phyloP scores from a whole-genome alignment of 495 filamentous ascomycete genomes.

The Tuber indicum region DNA sequence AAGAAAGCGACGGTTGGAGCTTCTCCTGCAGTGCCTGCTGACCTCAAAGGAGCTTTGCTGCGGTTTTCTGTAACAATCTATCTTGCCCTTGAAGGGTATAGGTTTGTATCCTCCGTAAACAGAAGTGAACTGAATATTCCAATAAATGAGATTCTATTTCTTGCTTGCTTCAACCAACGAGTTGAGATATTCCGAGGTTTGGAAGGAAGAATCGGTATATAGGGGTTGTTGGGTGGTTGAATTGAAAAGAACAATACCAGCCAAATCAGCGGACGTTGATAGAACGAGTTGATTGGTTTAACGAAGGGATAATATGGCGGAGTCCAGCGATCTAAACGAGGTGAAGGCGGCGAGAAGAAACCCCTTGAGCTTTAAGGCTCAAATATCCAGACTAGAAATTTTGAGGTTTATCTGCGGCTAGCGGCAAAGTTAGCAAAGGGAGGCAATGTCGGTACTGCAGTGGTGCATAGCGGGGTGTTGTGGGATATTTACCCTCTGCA shows the following conservation, averaged over 20 bases:
- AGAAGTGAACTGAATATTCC: background rate
- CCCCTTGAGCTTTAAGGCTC: background rate
- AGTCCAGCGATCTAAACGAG: background rate
- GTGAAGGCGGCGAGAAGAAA: background rate
- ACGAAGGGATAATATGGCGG: background rate
- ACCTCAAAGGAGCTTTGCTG: slow-evolving; percentile 68
- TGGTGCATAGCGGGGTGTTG: background rate
- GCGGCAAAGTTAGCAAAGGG: background rate
- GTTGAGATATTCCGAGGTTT: background rate
- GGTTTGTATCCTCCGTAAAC: background rate
- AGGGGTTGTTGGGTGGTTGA: background rate
- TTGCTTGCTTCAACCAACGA: background rate
- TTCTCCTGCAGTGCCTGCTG: slow-evolving; percentile 89
- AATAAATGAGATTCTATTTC: background rate
- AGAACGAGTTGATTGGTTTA: background rate
- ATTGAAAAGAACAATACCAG: slow-evolving; percentile 4
- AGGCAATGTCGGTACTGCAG: background rate
- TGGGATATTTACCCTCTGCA: background rate
- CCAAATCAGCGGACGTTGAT: background rate
- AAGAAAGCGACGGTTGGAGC: slow-evolving; percentile 39
- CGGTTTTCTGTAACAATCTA: slow-evolving; percentile 33
- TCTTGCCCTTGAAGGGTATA: slow-evolving; percentile 20
- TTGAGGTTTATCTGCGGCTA: background rate
- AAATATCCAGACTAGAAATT: background rate
- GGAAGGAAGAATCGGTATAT: background rate